Evolutionary conservation across 2,329 filamentous ascomycete species (phyloP).

Genomic region (Aureobasidium pullulans): DNA sequence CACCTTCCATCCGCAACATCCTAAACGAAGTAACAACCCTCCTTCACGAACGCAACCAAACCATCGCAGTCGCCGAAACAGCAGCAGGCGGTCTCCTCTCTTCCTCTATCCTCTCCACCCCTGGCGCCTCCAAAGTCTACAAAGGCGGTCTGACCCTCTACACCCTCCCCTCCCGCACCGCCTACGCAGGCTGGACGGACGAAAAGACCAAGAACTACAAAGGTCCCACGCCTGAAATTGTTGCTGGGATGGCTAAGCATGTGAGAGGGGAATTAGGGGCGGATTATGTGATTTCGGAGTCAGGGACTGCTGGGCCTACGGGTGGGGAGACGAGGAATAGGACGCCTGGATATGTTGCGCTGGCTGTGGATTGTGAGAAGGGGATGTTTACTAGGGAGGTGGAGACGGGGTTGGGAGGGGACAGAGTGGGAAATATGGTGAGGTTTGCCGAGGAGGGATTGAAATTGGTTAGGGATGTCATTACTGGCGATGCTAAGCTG

Average conservation of each 20-base stretch:
- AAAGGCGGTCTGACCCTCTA: constrained; percentile 57
- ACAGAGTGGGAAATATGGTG: constrained; percentile 57
- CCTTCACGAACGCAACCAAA: constrained; percentile 49
- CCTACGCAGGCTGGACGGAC: constrained; percentile 55
- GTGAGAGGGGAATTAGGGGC: constrained; percentile 47
- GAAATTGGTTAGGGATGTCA: constrained; percentile 49
- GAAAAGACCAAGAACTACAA: constrained; percentile 45
- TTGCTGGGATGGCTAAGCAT: constrained; percentile 49
- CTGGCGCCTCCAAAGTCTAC: constrained; percentile 53
- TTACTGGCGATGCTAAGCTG: constrained; percentile 39
- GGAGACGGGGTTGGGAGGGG: constrained; percentile 46
- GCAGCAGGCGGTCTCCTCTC: constrained; percentile 58
- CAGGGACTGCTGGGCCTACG: constrained; percentile 58
- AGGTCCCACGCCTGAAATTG: constrained; percentile 54
- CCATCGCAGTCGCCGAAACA: constrained; percentile 55
- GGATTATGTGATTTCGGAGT: constrained; percentile 53
- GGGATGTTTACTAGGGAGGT: constrained; percentile 48
- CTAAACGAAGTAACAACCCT: constrained; percentile 45
- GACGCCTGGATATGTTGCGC: constrained; percentile 56
- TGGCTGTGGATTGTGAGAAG: constrained; percentile 51
- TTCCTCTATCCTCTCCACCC: constrained; percentile 49
- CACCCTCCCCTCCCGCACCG: constrained; percentile 50
- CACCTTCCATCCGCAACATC: constrained; percentile 35
- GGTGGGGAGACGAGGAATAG: constrained; percentile 50
- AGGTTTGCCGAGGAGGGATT: constrained; percentile 52